Percentiles rank a stretch among this genome's conserved stretches.
phyloP scores from a whole-genome alignment of 257 asterid genomes.

The Solanum tacnaense region DNA sequence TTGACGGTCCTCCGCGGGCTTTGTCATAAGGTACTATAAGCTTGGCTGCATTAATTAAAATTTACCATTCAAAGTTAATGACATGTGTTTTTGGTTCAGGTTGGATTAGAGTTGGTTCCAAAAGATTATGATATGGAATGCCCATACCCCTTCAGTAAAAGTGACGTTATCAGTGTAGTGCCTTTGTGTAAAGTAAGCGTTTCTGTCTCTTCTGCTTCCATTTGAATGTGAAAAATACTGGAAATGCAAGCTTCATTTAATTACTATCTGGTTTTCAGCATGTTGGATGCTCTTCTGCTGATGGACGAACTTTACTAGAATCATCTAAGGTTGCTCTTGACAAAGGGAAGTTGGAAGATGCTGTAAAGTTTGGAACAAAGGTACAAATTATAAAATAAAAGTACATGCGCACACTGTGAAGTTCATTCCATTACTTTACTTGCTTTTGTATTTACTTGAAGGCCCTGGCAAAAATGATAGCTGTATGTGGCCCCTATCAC shows the following conservation, averaged over 20 bases:
- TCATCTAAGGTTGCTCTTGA: conserved; percentile 95
- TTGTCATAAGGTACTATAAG: conserved; percentile 72
- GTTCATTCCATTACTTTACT: neutral
- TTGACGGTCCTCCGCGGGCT: conserved; percentile 86
- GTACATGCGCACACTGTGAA: neutral
- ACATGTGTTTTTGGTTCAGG: conserved; percentile 30
- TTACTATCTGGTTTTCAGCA: conserved; percentile 38
- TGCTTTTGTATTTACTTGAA: conserved; percentile 21
- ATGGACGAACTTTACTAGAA: conserved; percentile 86
- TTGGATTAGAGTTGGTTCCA: conserved; percentile 85
- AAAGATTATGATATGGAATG: conserved; percentile 86
- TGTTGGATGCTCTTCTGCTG: conserved; percentile 94
- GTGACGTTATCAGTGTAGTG: conserved; percentile 76
- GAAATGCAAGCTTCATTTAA: neutral
- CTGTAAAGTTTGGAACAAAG: conserved; percentile 88
- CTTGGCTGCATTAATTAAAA: conserved; percentile 1
- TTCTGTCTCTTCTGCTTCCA: conserved; percentile 1
- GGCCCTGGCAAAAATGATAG: conserved; percentile 95
- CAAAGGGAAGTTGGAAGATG: conserved; percentile 97
- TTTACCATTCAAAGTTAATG: conserved; percentile 8
- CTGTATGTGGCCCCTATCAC: conserved; percentile 97
- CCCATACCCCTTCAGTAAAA: conserved; percentile 61
- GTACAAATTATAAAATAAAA: conserved; percentile 21
- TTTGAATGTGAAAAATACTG: neutral
- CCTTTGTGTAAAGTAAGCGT: conserved; percentile 80